A percentile compares a stretch with the other conserved stretches of the same genome.
phyloP scores from a whole-genome alignment of 2,329 filamentous ascomycete genomes.

The Uncinocarpus reesii region DNA sequence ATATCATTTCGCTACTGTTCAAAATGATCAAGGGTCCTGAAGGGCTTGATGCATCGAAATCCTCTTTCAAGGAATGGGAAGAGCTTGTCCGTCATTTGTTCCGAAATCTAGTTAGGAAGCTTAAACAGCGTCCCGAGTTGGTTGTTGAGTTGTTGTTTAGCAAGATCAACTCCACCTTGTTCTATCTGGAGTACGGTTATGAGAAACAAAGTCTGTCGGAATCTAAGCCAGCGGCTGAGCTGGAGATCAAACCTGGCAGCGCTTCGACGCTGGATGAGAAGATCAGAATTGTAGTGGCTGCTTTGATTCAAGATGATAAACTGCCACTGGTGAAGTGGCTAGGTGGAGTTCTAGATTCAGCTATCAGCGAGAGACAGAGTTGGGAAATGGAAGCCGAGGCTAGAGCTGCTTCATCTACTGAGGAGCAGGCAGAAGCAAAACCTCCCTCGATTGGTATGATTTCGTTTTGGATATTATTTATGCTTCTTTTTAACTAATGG shows the following conservation, averaged over 20 bases:
- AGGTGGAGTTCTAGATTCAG: slow-evolving; percentile 57
- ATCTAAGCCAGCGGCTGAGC: slow-evolving; percentile 62
- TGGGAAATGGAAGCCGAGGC: slow-evolving; percentile 67
- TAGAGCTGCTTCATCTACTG: slow-evolving; percentile 37
- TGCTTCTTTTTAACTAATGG: neutral
- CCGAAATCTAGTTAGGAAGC: slow-evolving; percentile 68
- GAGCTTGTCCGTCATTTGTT: slow-evolving; percentile 78
- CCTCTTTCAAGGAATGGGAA: slow-evolving; percentile 80
- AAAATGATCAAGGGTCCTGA: slow-evolving; percentile 85
- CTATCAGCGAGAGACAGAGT: slow-evolving; percentile 60
- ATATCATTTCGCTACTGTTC: slow-evolving; percentile 80
- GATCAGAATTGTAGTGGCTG: slow-evolving; percentile 68
- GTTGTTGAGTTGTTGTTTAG: slow-evolving; percentile 90
- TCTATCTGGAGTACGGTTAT: slow-evolving; percentile 82
- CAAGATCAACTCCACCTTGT: slow-evolving; percentile 72
- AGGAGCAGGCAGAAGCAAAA: slow-evolving; percentile 20
- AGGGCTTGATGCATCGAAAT: slow-evolving; percentile 55
- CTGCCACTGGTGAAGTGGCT: slow-evolving; percentile 71
- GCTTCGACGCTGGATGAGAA: slow-evolving; percentile 55
- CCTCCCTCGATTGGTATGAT: slow-evolving; percentile 39
- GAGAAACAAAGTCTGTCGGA: slow-evolving; percentile 65
- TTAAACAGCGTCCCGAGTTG: slow-evolving; percentile 73
- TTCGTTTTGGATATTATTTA: neutral
- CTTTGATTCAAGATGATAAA: slow-evolving; percentile 69
- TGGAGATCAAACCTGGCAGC: slow-evolving; percentile 67